Evolutionary conservation across 2,329 filamentous ascomycete species (phyloP), one percentile per base, ranked within the genome.

Genomic region (Lasiodiplodia sp.): DNA sequence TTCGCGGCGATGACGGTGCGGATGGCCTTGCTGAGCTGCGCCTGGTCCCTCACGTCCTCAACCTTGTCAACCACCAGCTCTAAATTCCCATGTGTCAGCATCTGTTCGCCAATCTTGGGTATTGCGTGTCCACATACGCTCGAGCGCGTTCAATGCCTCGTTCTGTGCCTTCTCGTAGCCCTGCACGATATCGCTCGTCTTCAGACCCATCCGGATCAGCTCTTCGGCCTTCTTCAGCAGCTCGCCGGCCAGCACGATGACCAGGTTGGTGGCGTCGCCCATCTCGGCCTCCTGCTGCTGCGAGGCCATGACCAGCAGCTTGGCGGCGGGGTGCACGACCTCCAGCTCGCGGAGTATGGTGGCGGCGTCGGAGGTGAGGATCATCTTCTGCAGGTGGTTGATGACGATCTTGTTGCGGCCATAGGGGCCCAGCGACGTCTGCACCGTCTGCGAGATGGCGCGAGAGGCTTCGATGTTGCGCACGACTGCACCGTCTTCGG

Each of bases 301-400:
- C 81, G 92, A 95, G 70, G 96, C 95, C 96, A 99, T 99, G 75
- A 99, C 96, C 66, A 99, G 86, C 72, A 99, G 87, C 85, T 99
- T 99, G 64, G 96, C 96, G 69, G 96, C 96, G 71, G 96, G 96
- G 85, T 99, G 96, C 68, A 99, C 94, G 71, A 99, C 96, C 78
- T 99, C 96, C 81, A 99, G 90, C 85, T 99, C 96, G 78, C 94
- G 91, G 75, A 99, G 88, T 79, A 99, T 99, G 53, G 96, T 98
- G 73, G 96, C 96, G 72, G 96, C 96, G 79, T 99, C 96, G 70
- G 94, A 98, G 75, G 96, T 99, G 72, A 99, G 87, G 76, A 97
- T 97, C 96, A 99, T 97, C 87, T 99, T 99, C 83, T 97, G 93
- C 72, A 99, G 87, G 84, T 99, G 96, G 87, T 99, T 99, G 87